Evolutionary conservation across 768 basidiomycete genomes (phyloP).

Genomic region (Suillus discolor): DNA sequence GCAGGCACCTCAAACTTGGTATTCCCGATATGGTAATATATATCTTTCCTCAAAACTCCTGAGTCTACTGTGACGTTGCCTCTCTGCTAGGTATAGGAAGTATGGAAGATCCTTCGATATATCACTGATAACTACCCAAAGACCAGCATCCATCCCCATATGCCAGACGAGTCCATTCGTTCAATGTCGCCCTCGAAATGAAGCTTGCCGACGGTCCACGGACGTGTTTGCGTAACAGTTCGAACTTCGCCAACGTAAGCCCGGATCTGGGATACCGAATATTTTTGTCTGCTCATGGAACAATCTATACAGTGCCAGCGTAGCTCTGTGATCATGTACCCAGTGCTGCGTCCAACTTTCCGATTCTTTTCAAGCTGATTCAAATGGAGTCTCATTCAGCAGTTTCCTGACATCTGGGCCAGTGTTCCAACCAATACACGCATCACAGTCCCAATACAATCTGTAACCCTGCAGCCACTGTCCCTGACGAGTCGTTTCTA

Average conservation of each 20-base stretch:
- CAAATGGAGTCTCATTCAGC: not conserved
- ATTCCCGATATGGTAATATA: constrained; percentile 29
- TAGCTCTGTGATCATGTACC: not conserved
- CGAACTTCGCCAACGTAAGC: not conserved
- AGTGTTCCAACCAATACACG: too few species aligned
- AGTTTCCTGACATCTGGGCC: not conserved
- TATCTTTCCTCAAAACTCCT: constrained; percentile 1
- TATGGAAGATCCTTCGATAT: not conserved
- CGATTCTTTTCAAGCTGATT: not conserved
- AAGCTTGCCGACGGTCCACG: not conserved
- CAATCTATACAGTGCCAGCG: not conserved
- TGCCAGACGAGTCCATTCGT: not conserved
- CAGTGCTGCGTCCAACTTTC: not conserved
- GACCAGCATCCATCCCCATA: not conserved
- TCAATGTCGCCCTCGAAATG: not conserved
- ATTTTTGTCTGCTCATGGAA: too few species aligned
- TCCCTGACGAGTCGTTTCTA: too few species aligned
- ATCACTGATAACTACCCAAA: not conserved
- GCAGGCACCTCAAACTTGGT: constrained; percentile 7
- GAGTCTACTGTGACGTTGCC: not conserved
- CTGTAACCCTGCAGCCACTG: too few species aligned
- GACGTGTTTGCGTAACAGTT: not conserved
- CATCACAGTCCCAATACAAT: too few species aligned
- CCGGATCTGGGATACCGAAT: not conserved
- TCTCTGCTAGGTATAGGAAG: not conserved